Conservation (phyloP, 2,329 filamentous ascomycete species). For the Ophiocordyceps camponoti-rufipedis region DNA sequence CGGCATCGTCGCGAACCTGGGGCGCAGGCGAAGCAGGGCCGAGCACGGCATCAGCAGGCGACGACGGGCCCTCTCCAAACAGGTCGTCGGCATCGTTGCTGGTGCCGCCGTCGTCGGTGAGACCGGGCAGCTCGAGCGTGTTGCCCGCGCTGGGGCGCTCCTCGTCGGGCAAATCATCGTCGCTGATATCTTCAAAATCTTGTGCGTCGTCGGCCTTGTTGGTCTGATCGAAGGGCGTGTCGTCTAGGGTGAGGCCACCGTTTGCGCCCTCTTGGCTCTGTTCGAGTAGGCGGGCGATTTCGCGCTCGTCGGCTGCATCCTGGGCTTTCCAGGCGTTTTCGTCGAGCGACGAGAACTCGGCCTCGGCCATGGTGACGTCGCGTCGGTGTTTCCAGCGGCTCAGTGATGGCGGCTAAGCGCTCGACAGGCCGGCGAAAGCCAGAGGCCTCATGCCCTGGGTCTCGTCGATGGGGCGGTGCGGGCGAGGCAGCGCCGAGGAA, state of each 20-base stretch:
- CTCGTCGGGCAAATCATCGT: slow-evolving; percentile 78
- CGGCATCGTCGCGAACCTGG: slow-evolving; percentile 20
- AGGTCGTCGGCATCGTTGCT: slow-evolving; percentile 47
- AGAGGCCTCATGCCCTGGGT: neutral
- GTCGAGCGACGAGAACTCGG: slow-evolving; percentile 16
- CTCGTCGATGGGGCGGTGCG: too few relatives aligned
- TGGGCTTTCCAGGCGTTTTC: slow-evolving; percentile 21
- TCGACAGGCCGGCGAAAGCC: neutral
- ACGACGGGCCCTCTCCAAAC: slow-evolving; percentile 44
- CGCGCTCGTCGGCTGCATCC: slow-evolving; percentile 28
- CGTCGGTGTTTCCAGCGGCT: slow-evolving; percentile 1
- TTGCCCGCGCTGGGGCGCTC: slow-evolving; percentile 36
- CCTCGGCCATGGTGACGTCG: slow-evolving; percentile 13
- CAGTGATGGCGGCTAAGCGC: neutral
- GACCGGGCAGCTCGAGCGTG: slow-evolving; percentile 29
- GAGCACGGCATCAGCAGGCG: slow-evolving; percentile 24
- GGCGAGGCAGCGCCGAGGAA: too few relatives aligned
- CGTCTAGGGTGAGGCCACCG: slow-evolving; percentile 23
- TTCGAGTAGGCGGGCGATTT: slow-evolving; percentile 25
- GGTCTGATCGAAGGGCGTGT: slow-evolving; percentile 35
- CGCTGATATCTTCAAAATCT: slow-evolving; percentile 80
- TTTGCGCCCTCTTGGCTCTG: slow-evolving; percentile 20
- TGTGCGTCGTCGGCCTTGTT: slow-evolving; percentile 86
- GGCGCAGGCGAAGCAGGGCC: slow-evolving; percentile 25
- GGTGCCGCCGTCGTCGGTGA: slow-evolving; percentile 41